Percentiles rank a stretch among this genome's conserved stretches.
Conservation (phyloP, 371 early-diverging fungal species). For the Synchytrium microbalum region DNA sequence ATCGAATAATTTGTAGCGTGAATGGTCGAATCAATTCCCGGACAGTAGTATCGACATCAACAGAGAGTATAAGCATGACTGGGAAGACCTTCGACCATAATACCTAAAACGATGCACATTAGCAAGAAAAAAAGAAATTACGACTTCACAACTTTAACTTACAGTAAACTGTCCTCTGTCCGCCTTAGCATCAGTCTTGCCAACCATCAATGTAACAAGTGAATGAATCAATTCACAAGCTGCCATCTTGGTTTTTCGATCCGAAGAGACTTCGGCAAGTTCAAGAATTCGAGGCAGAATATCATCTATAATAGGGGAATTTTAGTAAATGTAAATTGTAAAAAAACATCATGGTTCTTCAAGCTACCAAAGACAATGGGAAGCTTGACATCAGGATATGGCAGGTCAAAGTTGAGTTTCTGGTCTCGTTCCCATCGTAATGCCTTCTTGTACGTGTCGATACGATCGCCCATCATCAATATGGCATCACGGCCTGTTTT, state of each 20-base stretch:
- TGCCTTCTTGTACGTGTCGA: constrained; percentile 3
- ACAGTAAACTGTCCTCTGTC: no score
- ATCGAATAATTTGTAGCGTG: constrained; percentile 63
- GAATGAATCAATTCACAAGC: constrained; percentile 73
- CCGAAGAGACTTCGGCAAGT: constrained; percentile 63
- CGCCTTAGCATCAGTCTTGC: constrained; percentile 46
- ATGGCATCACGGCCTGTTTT: constrained; percentile 56
- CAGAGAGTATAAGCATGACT: constrained; percentile 55
- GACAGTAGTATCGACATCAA: constrained; percentile 63
- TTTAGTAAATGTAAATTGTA: background rate
- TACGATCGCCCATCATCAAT: constrained; percentile 30
- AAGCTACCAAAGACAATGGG: constrained; percentile 60
- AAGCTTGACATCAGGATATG: constrained; percentile 57
- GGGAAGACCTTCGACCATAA: constrained; percentile 62
- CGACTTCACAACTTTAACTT: no score
- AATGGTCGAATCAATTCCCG: constrained; percentile 56
- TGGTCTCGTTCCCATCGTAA: background rate
- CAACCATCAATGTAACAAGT: constrained; percentile 60
- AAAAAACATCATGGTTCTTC: no score
- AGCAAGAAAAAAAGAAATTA: no score
- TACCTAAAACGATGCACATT: constrained; percentile 37
- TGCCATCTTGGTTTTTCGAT: constrained; percentile 65
- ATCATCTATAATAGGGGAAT: constrained; percentile 44
- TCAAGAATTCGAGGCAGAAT: constrained; percentile 66
- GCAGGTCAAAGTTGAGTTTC: constrained; percentile 46